Conservation (phyloP, 345 rosid species). For the Aurinia saxatilis region DNA sequence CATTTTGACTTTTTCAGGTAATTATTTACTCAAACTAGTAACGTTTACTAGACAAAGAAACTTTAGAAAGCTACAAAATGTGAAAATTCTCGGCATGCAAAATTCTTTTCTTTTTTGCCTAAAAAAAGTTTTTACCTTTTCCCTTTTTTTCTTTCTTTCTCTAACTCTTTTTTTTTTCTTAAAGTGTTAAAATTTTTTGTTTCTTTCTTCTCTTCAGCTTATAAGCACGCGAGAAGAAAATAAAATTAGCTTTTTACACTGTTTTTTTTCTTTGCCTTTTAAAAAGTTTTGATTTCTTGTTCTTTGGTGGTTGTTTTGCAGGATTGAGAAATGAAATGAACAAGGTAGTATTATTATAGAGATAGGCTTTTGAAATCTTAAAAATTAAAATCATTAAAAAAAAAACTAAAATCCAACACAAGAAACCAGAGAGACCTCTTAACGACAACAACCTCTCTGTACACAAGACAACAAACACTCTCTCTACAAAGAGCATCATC, state of each 20-base stretch:
- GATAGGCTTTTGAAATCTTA: not conserved
- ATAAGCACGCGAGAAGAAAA: constrained; percentile 38
- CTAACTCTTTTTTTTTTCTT: constrained; percentile 27
- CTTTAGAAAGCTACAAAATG: not conserved
- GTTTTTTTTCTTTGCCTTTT: not conserved
- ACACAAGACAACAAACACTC: constrained; percentile 34
- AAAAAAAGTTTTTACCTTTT: constrained; percentile 14
- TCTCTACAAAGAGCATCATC: constrained; percentile 24
- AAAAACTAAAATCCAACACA: constrained; percentile 23
- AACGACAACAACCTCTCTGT: constrained; percentile 31
- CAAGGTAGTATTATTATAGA: not conserved
- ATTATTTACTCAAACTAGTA: not conserved
- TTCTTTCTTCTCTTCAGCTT: constrained; percentile 23
- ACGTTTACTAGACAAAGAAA: not conserved
- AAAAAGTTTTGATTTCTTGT: not conserved
- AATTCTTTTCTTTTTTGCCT: not conserved
- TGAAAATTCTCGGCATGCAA: constrained; percentile 18
- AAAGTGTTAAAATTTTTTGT: constrained; percentile 4
- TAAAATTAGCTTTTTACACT: constrained; percentile 17
- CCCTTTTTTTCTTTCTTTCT: not conserved
- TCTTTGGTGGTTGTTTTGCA: constrained; percentile 41
- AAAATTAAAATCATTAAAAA: not conserved
- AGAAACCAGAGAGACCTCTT: constrained; percentile 17
- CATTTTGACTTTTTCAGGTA: constrained; percentile 27
- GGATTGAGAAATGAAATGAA: constrained; percentile 33